phyloP scores from a whole-genome alignment of 2,329 filamentous ascomycete genomes.

The Talaromyces sp. region DNA sequence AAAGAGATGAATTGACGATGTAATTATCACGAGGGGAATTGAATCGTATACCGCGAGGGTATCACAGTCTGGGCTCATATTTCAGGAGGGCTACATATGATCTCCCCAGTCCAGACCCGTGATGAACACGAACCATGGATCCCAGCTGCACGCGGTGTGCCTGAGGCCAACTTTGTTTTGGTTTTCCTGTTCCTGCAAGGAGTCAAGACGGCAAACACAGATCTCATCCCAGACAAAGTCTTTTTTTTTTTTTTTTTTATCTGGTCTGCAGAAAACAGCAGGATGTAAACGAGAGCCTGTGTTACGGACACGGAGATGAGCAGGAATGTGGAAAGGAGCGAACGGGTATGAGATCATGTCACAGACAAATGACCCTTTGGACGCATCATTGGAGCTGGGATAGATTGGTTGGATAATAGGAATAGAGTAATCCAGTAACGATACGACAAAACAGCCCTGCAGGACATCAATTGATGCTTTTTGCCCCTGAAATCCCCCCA shows the following conservation, averaged over 20 bases:
- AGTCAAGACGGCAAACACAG: not conserved
- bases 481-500: not conserved
- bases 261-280: no score
- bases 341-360: conserved; percentile 6
- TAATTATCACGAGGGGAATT: no score
- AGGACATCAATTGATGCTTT: not conserved
- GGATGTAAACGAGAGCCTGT: no score
- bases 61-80: no score
- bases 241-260: not conserved
- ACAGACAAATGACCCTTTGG: conserved; percentile 1
- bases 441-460: not conserved
- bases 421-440: not conserved
- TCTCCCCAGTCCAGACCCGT: not conserved
- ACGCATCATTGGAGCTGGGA: not conserved
- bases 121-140: not conserved
- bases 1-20: no score
- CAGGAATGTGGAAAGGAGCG: conserved; percentile 1
- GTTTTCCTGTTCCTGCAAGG: conserved; percentile 1
- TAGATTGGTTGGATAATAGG: not conserved
- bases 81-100: not conserved
- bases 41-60: no score
- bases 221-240: not conserved
- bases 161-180: conserved; percentile 3
- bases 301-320: conserved; percentile 1
- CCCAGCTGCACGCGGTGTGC: not conserved